Conservation (phyloP, 371 early-diverging fungal genomes). For the Lichtheimia corymbifera region DNA sequence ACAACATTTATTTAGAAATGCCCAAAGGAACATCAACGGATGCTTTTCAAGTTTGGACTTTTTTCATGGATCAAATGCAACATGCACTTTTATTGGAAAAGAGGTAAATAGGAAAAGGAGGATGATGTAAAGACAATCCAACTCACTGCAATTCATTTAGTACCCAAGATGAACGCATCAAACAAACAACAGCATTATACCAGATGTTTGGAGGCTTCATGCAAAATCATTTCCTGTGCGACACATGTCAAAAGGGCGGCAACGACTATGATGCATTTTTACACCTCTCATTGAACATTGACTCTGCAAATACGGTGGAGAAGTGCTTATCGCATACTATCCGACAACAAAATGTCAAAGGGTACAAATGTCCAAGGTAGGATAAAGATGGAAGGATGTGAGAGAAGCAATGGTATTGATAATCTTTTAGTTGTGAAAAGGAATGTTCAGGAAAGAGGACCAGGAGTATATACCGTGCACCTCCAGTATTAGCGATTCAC, state of each 20-base stretch:
- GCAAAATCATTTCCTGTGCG: slow-evolving; percentile 72
- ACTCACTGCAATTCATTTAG: slow-evolving; percentile 22
- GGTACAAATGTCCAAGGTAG: slow-evolving; percentile 33
- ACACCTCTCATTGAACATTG: slow-evolving; percentile 75
- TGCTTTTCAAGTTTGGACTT: slow-evolving; percentile 80
- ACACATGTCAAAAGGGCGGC: slow-evolving; percentile 67
- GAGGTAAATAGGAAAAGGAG: slow-evolving; percentile 10
- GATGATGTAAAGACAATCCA: too few species aligned
- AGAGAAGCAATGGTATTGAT: background rate
- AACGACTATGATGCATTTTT: slow-evolving; percentile 71
- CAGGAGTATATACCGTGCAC: slow-evolving; percentile 69
- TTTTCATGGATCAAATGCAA: slow-evolving; percentile 66
- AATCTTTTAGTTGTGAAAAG: slow-evolving; percentile 46
- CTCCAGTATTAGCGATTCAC: slow-evolving; percentile 72
- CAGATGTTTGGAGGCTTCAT: slow-evolving; percentile 85
- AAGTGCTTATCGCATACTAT: slow-evolving; percentile 33
- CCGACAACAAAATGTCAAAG: slow-evolving; percentile 11
- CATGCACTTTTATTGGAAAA: slow-evolving; percentile 33
- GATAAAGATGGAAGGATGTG: background rate
- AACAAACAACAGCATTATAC: slow-evolving; percentile 78
- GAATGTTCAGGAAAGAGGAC: slow-evolving; percentile 52
- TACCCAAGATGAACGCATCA: slow-evolving; percentile 61
- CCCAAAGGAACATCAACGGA: slow-evolving; percentile 60
- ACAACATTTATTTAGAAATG: background rate
- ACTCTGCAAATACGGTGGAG: slow-evolving; percentile 60